Conservation (phyloP, 208 protist species). For the Leptomonas pyrrhocoris region DNA sequence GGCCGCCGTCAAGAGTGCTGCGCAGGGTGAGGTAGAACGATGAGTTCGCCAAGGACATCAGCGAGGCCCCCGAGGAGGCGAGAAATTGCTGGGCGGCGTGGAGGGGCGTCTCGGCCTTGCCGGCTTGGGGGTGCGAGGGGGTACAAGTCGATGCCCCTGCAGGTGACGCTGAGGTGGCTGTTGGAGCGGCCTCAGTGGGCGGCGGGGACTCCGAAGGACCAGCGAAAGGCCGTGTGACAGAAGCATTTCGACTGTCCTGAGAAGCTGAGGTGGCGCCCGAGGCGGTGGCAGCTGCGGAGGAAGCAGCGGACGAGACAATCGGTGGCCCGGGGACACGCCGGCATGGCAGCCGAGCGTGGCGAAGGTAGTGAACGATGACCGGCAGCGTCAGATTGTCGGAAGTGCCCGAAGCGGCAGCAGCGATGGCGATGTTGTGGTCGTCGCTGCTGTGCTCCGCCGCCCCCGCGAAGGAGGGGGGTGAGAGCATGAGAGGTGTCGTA, state of each 20-base stretch:
- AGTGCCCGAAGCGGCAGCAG: not conserved
- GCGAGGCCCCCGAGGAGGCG: slow-evolving; percentile 24
- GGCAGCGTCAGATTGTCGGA: not conserved
- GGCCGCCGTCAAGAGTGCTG: slow-evolving; percentile 8
- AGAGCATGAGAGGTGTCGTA: too few species aligned
- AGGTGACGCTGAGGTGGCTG: not conserved
- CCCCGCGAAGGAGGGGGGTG: not conserved
- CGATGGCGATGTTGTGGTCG: not conserved
- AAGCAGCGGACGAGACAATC: not conserved
- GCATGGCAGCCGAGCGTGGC: slow-evolving; percentile 20
- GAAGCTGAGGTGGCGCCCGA: not conserved
- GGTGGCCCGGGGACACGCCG: slow-evolving; percentile 24
- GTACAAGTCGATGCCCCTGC: not conserved
- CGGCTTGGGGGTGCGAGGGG: not conserved
- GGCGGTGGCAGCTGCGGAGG: not conserved
- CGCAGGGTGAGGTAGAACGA: slow-evolving; percentile 19
- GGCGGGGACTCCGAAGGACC: not conserved
- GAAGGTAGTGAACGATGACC: slow-evolving; percentile 6
- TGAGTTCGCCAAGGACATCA: slow-evolving; percentile 21
- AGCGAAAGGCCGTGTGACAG: not conserved
- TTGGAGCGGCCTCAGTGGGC: not conserved
- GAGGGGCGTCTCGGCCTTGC: slow-evolving; percentile 12
- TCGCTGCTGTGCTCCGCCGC: not conserved
- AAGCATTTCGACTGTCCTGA: not conserved
- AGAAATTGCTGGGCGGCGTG: slow-evolving; percentile 28